Percentiles rank a stretch among this genome's conserved stretches.
phyloP scores from a whole-genome alignment of 1,284 basidiomycete species.

The Sanghuangporus weigelae region DNA sequence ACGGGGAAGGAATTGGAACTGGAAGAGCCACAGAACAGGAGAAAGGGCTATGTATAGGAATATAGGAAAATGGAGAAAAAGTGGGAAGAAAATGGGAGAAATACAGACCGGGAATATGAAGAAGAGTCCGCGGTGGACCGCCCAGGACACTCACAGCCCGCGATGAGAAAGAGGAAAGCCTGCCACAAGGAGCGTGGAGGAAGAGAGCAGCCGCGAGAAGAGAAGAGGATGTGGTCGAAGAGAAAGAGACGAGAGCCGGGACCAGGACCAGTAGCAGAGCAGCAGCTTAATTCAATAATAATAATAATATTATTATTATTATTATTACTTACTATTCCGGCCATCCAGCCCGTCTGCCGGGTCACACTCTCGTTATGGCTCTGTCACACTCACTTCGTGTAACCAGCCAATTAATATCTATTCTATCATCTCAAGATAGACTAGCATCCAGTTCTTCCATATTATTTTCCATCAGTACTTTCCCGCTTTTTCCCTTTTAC shows the following conservation, averaged over 20 bases:
- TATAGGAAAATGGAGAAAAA: slow-evolving; percentile 22
- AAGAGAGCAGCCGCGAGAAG: not conserved
- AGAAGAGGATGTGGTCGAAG: not conserved
- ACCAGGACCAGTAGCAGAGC: no score
- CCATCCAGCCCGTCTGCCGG: not conserved
- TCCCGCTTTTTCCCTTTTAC: not conserved
- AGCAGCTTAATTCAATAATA: not conserved
- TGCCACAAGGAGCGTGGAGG: not conserved
- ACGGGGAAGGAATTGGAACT: slow-evolving; percentile 25
- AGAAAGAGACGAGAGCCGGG: not conserved
- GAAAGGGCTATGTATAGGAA: slow-evolving; percentile 24
- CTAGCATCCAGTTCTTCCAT: not conserved
- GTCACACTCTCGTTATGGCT: not conserved
- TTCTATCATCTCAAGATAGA: not conserved
- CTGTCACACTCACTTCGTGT: not conserved
- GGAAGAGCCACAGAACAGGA: slow-evolving; percentile 25
- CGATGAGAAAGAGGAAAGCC: not conserved
- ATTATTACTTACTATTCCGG: not conserved
- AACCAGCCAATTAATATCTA: not conserved
- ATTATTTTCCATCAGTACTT: slow-evolving; percentile 6
- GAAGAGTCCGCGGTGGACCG: not conserved
- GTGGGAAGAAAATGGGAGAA: slow-evolving; percentile 20
- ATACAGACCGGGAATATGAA: not conserved
- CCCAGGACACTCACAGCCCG: not conserved
- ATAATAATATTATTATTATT: not conserved